phyloP scores from a whole-genome alignment of 345 rosid genomes.

The Citrus glauca region DNA sequence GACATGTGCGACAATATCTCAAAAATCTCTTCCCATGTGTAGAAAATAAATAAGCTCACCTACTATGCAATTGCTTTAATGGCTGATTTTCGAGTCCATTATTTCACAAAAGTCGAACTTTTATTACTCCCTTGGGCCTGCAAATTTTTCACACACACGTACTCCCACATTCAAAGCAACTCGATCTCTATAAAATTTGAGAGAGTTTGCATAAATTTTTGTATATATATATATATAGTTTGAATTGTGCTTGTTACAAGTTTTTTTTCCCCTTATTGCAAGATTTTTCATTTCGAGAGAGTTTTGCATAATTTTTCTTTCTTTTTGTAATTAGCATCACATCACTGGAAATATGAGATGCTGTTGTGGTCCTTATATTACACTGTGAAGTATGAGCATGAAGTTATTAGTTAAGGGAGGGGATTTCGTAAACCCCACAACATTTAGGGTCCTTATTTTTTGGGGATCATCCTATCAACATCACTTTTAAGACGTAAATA shows the following conservation, averaged over 20 bases:
- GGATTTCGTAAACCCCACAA: no score
- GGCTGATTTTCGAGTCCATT: not conserved
- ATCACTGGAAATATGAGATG: no score
- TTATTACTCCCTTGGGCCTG: not conserved
- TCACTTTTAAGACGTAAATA: no score
- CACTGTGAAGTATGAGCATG: no score
- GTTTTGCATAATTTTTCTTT: no score
- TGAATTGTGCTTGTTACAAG: not conserved
- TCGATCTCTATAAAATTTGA: not conserved
- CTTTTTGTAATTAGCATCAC: no score
- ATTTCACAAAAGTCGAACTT: not conserved
- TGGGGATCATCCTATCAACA: no score
- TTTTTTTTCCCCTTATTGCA: not conserved
- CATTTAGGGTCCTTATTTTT: no score
- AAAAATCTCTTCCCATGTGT: not conserved
- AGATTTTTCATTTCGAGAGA: not conserved
- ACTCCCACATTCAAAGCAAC: not conserved
- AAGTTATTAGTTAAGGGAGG: no score
- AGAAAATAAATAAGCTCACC: slow-evolving; percentile 7
- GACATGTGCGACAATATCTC: not conserved
- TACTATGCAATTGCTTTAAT: not conserved
- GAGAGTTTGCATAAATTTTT: no score
- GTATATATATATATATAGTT: no score
- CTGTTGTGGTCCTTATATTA: no score
- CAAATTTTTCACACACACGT: not conserved